phyloP scores from a whole-genome alignment of 257 asterid genomes.

The Scutellaria galericulata region DNA sequence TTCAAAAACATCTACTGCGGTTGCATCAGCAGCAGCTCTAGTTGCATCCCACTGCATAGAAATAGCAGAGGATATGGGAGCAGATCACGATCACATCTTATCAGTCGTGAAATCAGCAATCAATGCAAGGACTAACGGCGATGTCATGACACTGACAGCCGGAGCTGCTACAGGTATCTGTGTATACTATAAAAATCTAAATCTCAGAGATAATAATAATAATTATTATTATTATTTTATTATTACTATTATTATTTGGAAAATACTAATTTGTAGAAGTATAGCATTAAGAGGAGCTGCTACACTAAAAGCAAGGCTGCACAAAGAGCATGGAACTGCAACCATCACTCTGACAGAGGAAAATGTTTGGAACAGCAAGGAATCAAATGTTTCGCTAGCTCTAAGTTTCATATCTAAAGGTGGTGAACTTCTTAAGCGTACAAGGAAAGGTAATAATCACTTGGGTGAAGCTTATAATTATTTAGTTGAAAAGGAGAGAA shows the following conservation, averaged over 20 bases:
- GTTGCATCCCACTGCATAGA: conserved; percentile 96
- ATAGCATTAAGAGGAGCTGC: conserved; percentile 88
- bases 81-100: conserved; percentile 68
- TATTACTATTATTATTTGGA: neutral
- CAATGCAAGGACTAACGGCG: conserved; percentile 75
- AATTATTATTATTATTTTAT: neutral
- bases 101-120: conserved; percentile 72
- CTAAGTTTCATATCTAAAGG: conserved; percentile 66
- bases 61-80: conserved; percentile 89
- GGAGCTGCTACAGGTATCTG: conserved; percentile 87
- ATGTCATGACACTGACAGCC: conserved; percentile 85
- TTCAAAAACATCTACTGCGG: conserved; percentile 51
- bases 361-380: conserved; percentile 50
- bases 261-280: conserved; percentile 18
- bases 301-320: conserved; percentile 66
- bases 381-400: conserved; percentile 50
- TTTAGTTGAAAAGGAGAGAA: conserved; percentile 6
- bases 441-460: conserved; percentile 68
- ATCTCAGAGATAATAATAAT: neutral
- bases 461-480: conserved; percentile 3
- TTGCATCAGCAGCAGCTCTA: conserved; percentile 91
- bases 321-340: conserved; percentile 57
- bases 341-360: conserved; percentile 54
- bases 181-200: neutral
- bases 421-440: conserved; percentile 80